Conservation (phyloP, 108 stramenopile genomes). For the Nitzschia inconspicua region DNA sequence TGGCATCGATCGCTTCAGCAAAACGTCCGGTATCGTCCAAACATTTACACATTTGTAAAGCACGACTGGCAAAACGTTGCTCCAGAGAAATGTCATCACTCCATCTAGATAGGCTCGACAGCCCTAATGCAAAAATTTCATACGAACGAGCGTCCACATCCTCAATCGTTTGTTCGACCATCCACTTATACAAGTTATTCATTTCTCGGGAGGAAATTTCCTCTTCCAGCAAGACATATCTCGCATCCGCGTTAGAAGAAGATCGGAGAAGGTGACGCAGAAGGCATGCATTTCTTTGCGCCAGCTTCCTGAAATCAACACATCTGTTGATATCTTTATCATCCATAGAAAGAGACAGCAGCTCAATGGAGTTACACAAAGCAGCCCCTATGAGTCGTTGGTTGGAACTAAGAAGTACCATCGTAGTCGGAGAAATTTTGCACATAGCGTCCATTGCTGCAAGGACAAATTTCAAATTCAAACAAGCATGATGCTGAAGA, state of each 20-base stretch:
- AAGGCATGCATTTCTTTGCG: not conserved
- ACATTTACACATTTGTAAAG: no score
- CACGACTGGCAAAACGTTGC: constrained; percentile 40
- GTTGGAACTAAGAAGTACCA: no score
- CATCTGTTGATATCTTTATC: no score
- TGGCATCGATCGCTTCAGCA: no score
- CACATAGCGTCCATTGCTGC: constrained; percentile 26
- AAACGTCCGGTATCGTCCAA: no score
- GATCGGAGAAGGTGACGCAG: constrained; percentile 17
- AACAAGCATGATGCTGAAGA: not conserved
- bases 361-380: no score
- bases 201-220: constrained; percentile 2
- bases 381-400: no score
- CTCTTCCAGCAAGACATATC: constrained; percentile 6
- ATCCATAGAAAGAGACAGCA: no score
- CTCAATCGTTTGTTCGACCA: constrained; percentile 19
- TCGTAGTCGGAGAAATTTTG: no score
- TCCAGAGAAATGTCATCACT: constrained; percentile 15
- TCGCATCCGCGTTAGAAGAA: constrained; percentile 18
- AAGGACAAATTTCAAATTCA: constrained; percentile 29
- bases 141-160: constrained; percentile 20
- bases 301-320: not conserved
- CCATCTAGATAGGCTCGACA: constrained; percentile 5
- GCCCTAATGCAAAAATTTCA: constrained; percentile 31
- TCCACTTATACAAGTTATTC: constrained; percentile 38